Conservation (phyloP, 805 yeast genomes). For the Candida glaebosa region DNA sequence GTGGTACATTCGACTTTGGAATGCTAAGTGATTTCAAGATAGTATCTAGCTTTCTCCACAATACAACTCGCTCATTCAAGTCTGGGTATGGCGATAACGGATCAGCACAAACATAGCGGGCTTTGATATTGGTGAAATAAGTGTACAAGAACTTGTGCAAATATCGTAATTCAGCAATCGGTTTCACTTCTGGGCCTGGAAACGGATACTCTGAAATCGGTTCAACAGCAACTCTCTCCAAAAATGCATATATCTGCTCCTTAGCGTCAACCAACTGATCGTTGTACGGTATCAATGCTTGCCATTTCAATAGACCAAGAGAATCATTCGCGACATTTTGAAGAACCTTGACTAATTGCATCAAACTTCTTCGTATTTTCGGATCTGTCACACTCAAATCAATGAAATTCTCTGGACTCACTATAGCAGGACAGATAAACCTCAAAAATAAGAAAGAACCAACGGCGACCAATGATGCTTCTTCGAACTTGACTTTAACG, state of each 20-base stretch:
- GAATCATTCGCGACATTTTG: constrained; percentile 88
- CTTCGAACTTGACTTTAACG: constrained; percentile 59
- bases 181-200: constrained; percentile 20
- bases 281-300: constrained; percentile 41
- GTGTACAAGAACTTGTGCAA: constrained; percentile 38
- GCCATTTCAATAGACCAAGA: constrained; percentile 61
- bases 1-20: constrained; percentile 48
- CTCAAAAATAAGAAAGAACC: constrained; percentile 86
- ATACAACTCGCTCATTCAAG: constrained; percentile 19
- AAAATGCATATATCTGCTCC: constrained; percentile 25
- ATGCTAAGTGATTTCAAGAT: constrained; percentile 52
- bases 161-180: constrained; percentile 36
- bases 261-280: constrained; percentile 35
- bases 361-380: constrained; percentile 58
- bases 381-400: constrained; percentile 24
- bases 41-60: constrained; percentile 42
- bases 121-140: constrained; percentile 29
- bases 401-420: constrained; percentile 69
- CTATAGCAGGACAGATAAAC: constrained; percentile 87
- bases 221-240: constrained; percentile 21
- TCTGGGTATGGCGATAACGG: constrained; percentile 8
- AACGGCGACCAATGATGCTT: constrained; percentile 60
- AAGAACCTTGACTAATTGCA: constrained; percentile 76
- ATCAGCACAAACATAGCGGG: constrained; percentile 21
- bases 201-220: constrained; percentile 22